Evolutionary conservation across 768 basidiomycete species (phyloP).

Genomic region (Trametes cinnabarina): DNA sequence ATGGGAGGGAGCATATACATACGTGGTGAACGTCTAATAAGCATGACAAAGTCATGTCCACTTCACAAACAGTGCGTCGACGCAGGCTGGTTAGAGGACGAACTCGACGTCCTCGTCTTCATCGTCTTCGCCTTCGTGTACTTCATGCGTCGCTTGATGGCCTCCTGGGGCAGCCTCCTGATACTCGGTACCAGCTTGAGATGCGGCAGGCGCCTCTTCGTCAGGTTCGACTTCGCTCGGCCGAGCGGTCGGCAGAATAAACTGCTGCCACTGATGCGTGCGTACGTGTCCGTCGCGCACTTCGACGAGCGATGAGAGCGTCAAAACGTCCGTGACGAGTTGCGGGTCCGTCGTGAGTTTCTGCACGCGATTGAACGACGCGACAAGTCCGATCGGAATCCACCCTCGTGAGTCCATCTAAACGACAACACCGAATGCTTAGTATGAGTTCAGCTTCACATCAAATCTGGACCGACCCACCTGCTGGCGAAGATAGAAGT

Average conservation of each 20-base stretch:
- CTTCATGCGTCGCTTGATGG: constrained; percentile 31
- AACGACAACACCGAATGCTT: not conserved
- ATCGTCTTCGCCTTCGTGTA: constrained; percentile 49
- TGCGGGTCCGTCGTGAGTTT: constrained; percentile 56
- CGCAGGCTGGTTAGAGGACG: constrained; percentile 48
- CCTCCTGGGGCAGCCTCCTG: constrained; percentile 28
- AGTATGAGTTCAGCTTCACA: too few species aligned
- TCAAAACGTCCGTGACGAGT: constrained; percentile 69
- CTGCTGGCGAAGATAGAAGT: constrained; percentile 76
- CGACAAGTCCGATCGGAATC: constrained; percentile 77
- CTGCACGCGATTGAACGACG: constrained; percentile 84
- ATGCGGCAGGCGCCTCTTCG: not conserved
- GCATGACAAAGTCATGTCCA: not conserved
- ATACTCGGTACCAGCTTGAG: not conserved
- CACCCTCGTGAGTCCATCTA: constrained; percentile 92
- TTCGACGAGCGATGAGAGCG: constrained; percentile 65
- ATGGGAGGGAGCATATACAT: not conserved
- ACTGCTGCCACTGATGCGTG: constrained; percentile 62
- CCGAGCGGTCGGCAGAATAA: constrained; percentile 60
- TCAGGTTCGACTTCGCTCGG: constrained; percentile 41
- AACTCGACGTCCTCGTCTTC: constrained; percentile 80
- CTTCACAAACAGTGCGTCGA: not conserved
- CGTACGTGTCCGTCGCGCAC: constrained; percentile 69
- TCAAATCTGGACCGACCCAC: too few species aligned
- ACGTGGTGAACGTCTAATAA: not conserved